Conservation (phyloP, 805 yeast species). For the Metschnikowia henanensis region DNA sequence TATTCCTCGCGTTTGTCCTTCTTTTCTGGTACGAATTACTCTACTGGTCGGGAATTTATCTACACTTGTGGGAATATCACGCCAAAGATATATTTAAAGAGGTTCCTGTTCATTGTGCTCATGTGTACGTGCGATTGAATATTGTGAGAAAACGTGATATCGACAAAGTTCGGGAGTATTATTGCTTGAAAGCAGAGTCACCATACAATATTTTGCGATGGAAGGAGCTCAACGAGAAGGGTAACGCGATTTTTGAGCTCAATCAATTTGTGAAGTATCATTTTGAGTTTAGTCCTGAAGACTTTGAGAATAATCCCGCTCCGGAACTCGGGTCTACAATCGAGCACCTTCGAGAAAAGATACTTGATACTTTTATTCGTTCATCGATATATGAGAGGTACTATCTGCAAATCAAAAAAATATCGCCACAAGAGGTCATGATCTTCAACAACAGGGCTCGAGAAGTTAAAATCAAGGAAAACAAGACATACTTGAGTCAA, state of each 20-base stretch:
- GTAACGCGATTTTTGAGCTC: conserved; percentile 13
- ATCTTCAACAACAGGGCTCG: conserved; percentile 30
- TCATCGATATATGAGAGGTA: conserved; percentile 28
- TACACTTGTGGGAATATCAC: conserved; percentile 48
- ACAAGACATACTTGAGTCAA: conserved; percentile 35
- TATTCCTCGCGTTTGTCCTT: conserved; percentile 15
- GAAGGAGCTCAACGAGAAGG: conserved; percentile 20
- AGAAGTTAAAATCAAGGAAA: conserved; percentile 23
- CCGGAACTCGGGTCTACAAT: conserved; percentile 73
- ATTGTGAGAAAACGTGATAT: conserved; percentile 23
- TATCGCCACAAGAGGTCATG: conserved; percentile 22
- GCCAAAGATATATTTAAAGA: conserved; percentile 66
- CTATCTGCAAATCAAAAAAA: conserved; percentile 4
- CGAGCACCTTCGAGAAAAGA: conserved; percentile 56
- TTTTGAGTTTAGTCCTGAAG: conserved; percentile 81
- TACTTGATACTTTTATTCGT: conserved; percentile 53
- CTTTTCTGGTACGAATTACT: conserved; percentile 38
- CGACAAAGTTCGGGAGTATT: conserved; percentile 27
- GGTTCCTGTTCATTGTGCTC: conserved; percentile 78
- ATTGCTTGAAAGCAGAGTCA: conserved; percentile 25
- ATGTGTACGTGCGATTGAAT: conserved; percentile 57
- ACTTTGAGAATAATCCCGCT: conserved; percentile 56
- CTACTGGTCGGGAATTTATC: conserved; percentile 44
- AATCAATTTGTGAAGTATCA: conserved; percentile 50
- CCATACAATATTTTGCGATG: conserved; percentile 24